Conservation (phyloP, 2,329 filamentous ascomycete genomes). For the Trichoderma lentiforme region DNA sequence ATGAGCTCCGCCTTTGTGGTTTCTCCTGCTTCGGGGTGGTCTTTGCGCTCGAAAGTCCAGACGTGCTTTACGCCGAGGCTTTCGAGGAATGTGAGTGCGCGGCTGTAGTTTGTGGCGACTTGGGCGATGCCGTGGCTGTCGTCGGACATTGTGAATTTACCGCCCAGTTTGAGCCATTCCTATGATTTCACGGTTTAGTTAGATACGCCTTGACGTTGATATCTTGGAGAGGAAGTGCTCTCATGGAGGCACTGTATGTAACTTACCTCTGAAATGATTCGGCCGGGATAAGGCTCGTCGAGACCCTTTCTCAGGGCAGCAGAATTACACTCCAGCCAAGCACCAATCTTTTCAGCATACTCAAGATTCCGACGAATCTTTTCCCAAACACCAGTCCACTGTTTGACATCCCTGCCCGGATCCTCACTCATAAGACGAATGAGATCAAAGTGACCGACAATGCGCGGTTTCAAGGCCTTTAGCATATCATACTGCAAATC, state of each 20-base stretch:
- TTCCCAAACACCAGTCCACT: slow-evolving; percentile 66
- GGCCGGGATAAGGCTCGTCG: slow-evolving; percentile 81
- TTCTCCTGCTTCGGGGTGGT: slow-evolving; percentile 29
- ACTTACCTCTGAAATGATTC: slow-evolving; percentile 70
- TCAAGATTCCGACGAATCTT: slow-evolving; percentile 71
- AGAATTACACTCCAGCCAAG: slow-evolving; percentile 86
- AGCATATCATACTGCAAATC: slow-evolving; percentile 86
- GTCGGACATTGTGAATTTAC: slow-evolving; percentile 86
- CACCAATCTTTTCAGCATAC: slow-evolving; percentile 68
- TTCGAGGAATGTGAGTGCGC: slow-evolving; percentile 67
- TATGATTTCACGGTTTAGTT: slow-evolving; percentile 29
- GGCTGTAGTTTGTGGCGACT: slow-evolving; percentile 77
- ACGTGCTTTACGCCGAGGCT: slow-evolving; percentile 62
- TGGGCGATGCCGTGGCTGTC: slow-evolving; percentile 90
- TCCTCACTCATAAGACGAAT: slow-evolving; percentile 75
- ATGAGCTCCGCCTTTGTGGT: slow-evolving; percentile 36
- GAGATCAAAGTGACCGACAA: slow-evolving; percentile 94
- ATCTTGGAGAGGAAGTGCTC: not conserved
- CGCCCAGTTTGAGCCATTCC: slow-evolving; percentile 70
- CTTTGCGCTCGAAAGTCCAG: slow-evolving; percentile 49
- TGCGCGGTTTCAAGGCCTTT: slow-evolving; percentile 61
- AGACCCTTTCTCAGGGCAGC: slow-evolving; percentile 85
- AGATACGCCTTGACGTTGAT: not conserved
- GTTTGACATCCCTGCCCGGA: slow-evolving; percentile 58
- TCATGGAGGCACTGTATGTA: not conserved